These are phyloP conservation scores for Sclerotiophoma versabilis DNA, from an alignment of 2,329 filamentous ascomycete species.

Conservation along the genomic window DNA sequence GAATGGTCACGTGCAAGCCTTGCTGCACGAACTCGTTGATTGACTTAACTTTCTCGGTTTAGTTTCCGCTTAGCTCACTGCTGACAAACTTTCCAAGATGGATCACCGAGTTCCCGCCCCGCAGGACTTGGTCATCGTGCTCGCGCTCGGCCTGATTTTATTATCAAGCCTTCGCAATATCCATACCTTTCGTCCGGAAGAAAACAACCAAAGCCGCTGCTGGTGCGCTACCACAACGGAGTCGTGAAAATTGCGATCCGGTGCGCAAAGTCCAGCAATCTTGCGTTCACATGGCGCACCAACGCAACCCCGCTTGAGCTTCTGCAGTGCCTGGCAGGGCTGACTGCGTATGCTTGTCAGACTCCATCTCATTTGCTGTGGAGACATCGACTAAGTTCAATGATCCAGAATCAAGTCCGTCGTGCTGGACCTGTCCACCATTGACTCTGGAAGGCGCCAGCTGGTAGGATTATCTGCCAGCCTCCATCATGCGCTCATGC, in stretches of 20 bases:
- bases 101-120: slow-evolving; percentile 7
- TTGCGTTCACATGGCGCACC: not conserved
- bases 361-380: not conserved
- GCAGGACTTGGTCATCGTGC: not conserved
- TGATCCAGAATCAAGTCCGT: not conserved
- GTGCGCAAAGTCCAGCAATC: not conserved
- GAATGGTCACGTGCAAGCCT: not conserved
- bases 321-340: not conserved
- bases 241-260: not conserved
- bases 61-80: not conserved
- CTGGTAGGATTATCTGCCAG: too few species aligned
- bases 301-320: not conserved
- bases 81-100: slow-evolving; percentile 4
- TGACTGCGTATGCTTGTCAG: not conserved
- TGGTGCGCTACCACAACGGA: not conserved
- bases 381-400: not conserved
- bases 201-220: not conserved
- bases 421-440: not conserved
- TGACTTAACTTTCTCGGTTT: not conserved
- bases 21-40: not conserved
- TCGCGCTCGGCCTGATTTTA: slow-evolving; percentile 5
- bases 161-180: not conserved
- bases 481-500: too few species aligned
- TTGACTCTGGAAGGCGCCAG: too few species aligned
- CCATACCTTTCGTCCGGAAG: not conserved